Evolutionary conservation across 1,284 basidiomycete species (phyloP).

Genomic region (Rhodotorula sp.): DNA sequence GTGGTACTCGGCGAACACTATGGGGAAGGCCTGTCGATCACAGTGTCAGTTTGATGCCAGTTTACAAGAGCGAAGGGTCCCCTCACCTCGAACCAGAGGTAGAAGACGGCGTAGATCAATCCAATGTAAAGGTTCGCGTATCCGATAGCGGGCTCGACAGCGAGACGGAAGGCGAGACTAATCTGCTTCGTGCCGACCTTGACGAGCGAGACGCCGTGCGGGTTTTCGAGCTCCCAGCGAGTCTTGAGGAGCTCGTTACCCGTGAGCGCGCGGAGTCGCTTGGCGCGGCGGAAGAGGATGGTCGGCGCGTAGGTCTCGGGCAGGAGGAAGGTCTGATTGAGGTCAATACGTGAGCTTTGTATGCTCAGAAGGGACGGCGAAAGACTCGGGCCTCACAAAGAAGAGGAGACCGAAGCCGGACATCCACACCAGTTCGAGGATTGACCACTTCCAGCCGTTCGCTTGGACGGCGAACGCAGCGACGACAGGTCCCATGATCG

Average conservation of each 20-base stretch:
- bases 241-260: conserved; percentile 49
- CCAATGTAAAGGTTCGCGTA: conserved; percentile 46
- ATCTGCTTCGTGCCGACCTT: conserved; percentile 40
- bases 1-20: conserved; percentile 43
- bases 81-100: conserved; percentile 24
- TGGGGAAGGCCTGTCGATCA: conserved; percentile 44
- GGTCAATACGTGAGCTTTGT: conserved; percentile 25
- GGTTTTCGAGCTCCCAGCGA: conserved; percentile 47
- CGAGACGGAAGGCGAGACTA: conserved; percentile 34
- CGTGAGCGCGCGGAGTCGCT: conserved; percentile 49
- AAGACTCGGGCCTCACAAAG: conserved; percentile 21
- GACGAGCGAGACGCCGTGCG: conserved; percentile 21
- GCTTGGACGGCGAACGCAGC: conserved; percentile 43
- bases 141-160: conserved; percentile 37
- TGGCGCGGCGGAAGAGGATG: conserved; percentile 50
- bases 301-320: conserved; percentile 50
- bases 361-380: conserved; percentile 41
- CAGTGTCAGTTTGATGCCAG: not conserved
- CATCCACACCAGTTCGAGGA: conserved; percentile 45
- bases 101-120: conserved; percentile 32
- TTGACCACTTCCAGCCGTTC: conserved; percentile 48
- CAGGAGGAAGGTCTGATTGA: conserved; percentile 39
- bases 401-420: conserved; percentile 36
- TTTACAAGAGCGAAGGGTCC: not conserved
- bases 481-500: conserved; percentile 21